Conservation (phyloP, 2,329 filamentous ascomycete species). For the Aspergillus sp. region DNA sequence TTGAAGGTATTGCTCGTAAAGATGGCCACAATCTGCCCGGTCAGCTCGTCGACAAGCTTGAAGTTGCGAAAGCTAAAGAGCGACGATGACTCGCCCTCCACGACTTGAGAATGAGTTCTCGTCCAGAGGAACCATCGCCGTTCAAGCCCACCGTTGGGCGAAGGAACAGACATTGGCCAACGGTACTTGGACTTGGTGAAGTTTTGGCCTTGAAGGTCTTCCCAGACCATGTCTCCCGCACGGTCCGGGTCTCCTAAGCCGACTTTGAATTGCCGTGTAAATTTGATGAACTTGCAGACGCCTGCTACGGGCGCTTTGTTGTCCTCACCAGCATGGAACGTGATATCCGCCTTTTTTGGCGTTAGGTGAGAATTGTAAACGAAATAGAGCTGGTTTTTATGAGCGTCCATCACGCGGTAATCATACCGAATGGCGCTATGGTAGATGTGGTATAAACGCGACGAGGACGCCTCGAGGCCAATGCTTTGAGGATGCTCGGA, state of each 20-base stretch:
- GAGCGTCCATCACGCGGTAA: conserved; percentile 23
- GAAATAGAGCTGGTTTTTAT: conserved; percentile 21
- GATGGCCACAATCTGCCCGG: conserved; percentile 28
- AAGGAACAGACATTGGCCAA: conserved; percentile 25
- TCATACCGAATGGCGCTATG: conserved; percentile 21
- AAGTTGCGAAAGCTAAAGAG: conserved; percentile 26
- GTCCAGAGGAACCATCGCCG: conserved; percentile 35
- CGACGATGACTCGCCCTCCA: conserved; percentile 23
- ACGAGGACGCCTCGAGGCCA: background rate
- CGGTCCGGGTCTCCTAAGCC: conserved; percentile 31
- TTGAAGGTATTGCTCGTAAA: conserved; percentile 30
- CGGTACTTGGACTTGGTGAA: conserved; percentile 26
- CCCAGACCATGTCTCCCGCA: conserved; percentile 27
- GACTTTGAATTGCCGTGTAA: conserved; percentile 33
- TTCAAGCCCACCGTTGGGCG: conserved; percentile 4
- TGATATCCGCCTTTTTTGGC: conserved; percentile 35
- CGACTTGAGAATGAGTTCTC: conserved; percentile 28
- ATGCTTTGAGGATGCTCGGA: background rate
- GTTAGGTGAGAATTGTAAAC: conserved; percentile 30
- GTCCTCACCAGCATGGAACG: conserved; percentile 30
- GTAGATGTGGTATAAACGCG: conserved; percentile 25
- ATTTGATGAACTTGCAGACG: conserved; percentile 32
- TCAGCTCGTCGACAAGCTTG: conserved; percentile 36
- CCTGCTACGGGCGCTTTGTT: conserved; percentile 27
- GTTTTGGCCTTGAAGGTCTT: conserved; percentile 29